Evolutionary conservation across 345 rosid species (phyloP).

Genomic region (Citrus glauca): DNA sequence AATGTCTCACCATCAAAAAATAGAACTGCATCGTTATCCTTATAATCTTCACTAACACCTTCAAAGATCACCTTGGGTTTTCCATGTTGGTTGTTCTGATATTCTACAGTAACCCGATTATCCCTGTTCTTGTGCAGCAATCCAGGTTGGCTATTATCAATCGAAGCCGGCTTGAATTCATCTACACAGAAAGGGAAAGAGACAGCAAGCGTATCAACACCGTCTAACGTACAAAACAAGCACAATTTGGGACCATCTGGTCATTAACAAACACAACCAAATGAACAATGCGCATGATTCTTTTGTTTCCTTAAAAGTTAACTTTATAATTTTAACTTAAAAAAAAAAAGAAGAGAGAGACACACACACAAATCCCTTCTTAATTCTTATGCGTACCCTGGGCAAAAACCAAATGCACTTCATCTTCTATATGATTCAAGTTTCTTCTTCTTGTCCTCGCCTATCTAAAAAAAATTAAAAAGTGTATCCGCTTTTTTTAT

Average conservation of each 20-base stretch:
- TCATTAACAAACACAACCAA: not conserved
- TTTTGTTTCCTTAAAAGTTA: not conserved
- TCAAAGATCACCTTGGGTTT: constrained; percentile 68
- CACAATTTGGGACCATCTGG: not conserved
- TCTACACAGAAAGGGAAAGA: constrained; percentile 31
- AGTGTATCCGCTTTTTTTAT: not conserved
- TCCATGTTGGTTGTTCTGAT: constrained; percentile 67
- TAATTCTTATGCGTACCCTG: not conserved
- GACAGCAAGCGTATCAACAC: not conserved
- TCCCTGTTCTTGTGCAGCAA: constrained; percentile 56
- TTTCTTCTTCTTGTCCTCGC: not conserved
- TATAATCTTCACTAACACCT: constrained; percentile 67
- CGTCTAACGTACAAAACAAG: not conserved
- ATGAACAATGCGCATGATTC: not conserved
- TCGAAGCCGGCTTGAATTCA: constrained; percentile 85
- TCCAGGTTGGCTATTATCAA: constrained; percentile 63
- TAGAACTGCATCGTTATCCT: constrained; percentile 63
- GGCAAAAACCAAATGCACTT: not conserved
- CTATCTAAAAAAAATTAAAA: not conserved
- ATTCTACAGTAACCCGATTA: constrained; percentile 64
- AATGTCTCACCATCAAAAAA: constrained; percentile 67
- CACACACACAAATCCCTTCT: not conserved
- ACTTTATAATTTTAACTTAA: not conserved
- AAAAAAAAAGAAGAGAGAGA: not conserved
- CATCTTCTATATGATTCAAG: not conserved